Evolutionary conservation across 2,329 filamentous ascomycete genomes (phyloP), one percentile per base, ranked within the genome.

Genomic region (Xylaria digitata): DNA sequence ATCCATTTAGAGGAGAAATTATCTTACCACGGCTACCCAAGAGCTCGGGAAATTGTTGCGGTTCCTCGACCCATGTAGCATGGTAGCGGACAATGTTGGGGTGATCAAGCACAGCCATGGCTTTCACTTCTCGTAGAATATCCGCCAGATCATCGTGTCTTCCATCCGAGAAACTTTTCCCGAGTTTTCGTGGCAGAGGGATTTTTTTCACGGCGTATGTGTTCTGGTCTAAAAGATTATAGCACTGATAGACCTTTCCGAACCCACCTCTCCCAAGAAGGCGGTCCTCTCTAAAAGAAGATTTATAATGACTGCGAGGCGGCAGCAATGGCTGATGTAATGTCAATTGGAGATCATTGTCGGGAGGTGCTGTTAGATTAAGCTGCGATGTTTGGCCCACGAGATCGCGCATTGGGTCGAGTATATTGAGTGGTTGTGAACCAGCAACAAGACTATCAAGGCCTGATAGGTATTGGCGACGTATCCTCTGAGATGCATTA

Each of bases 191-290:
- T 4, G 75, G 73, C 11, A 78, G 61, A n/a, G 65, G 66, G 7
- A 78, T 75, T 58, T 76, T 77, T 69, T 78, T 78, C n/a, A 78
- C 72, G 2, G 76, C 76, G 61, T 78, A 78, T 32, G 71, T 75
- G 23, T 66, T 73, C 57, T 75, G 70, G 45, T 78, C 76, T 13
- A 78, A 46, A 6, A 71, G 65, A 52, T 75, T 77, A 54, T 72
- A 75, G 55, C 75, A 78, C 34, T 68, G 67, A 59, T 75, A 78
- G 15, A 78, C 76, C 59, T 74, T 78, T 57, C 76, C 76, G 57
- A 78, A 78, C 3, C 74, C 76, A n/a, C 76, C 76, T 43, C 73
- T 78, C 6, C 76, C 76, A 7, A 78, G 70, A 7, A 78, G 70
- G 11, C 69, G 66, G 15, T 73, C 61, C 52, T 78, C 74, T 54